These are phyloP conservation scores for Talaromyces rugulosus DNA, from an alignment of 2,329 filamentous ascomycete genomes.

Conservation along the genomic window DNA sequence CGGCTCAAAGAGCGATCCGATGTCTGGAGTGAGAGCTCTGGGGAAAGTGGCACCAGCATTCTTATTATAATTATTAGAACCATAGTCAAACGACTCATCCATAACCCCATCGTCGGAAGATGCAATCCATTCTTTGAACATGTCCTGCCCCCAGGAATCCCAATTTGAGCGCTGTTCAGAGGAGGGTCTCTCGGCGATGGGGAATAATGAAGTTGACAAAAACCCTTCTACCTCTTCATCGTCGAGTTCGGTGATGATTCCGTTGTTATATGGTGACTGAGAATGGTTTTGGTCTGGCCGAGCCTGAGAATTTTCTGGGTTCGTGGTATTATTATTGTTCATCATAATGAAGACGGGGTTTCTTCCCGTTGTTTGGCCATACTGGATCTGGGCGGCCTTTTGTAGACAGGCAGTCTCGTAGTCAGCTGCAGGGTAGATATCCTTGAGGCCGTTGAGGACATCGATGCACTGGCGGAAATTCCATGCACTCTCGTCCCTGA, in stretches of 20 bases:
- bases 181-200: neutral
- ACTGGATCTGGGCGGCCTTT: constrained; percentile 30
- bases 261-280: neutral
- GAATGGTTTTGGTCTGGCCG: neutral
- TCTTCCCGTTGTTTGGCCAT: constrained; percentile 18
- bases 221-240: neutral
- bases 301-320: neutral
- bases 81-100: neutral
- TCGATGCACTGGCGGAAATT: constrained; percentile 82
- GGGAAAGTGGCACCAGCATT: too few relatives aligned
- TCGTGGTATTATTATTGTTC: neutral
- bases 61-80: neutral
- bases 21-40: neutral
- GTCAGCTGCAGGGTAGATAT: constrained; percentile 81
- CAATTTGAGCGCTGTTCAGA: neutral
- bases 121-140: neutral
- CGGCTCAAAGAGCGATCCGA: neutral
- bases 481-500: constrained; percentile 64
- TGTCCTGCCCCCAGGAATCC: neutral
- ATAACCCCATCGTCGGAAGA: neutral
- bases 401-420: constrained; percentile 51
- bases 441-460: constrained; percentile 75
- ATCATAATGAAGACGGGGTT: constrained; percentile 29
- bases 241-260: constrained; percentile 1
- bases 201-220: neutral